Evolutionary conservation across 805 yeast genomes (phyloP).

Genomic region (Candida dendrica): DNA sequence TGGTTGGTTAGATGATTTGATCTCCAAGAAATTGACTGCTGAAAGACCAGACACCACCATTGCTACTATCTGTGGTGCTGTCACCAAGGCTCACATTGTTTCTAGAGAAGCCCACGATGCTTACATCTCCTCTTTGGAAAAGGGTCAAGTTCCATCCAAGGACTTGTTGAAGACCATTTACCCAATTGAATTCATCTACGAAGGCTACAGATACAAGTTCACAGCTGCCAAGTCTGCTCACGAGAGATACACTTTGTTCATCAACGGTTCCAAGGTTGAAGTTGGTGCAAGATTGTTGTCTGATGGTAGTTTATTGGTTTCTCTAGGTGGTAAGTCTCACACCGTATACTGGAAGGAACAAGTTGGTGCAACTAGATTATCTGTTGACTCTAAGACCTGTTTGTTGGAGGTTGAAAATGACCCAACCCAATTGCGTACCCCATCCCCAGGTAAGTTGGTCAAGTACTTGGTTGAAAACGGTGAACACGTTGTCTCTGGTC

Average conservation of each 20-base stretch:
- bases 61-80: slow-evolving; percentile 97
- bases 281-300: slow-evolving; percentile 84
- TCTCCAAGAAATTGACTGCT: slow-evolving; percentile 87
- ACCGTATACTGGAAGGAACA: slow-evolving; percentile 97
- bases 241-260: slow-evolving; percentile 80
- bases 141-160: slow-evolving; percentile 91
- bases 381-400: slow-evolving; percentile 94
- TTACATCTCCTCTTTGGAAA: slow-evolving; percentile 73
- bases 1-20: slow-evolving; percentile 97
- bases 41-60: slow-evolving; percentile 90
- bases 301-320: slow-evolving; percentile 88
- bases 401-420: slow-evolving; percentile 91
- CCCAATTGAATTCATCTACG: slow-evolving; percentile 93
- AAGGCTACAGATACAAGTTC: slow-evolving; percentile 86
- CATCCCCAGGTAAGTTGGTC: slow-evolving; percentile 97
- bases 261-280: slow-evolving; percentile 86
- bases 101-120: slow-evolving; percentile 63
- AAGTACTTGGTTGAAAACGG: slow-evolving; percentile 92
- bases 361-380: slow-evolving; percentile 87
- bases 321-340: slow-evolving; percentile 89
- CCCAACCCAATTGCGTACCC: slow-evolving; percentile 97
- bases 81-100: slow-evolving; percentile 84
- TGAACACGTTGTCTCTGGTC: slow-evolving; percentile 86
- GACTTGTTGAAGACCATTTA: slow-evolving; percentile 76
- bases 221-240: slow-evolving; percentile 90